These are phyloP conservation scores for Epichloe typhina DNA, from an alignment of 2,329 filamentous ascomycete species.

Conservation along the genomic window DNA sequence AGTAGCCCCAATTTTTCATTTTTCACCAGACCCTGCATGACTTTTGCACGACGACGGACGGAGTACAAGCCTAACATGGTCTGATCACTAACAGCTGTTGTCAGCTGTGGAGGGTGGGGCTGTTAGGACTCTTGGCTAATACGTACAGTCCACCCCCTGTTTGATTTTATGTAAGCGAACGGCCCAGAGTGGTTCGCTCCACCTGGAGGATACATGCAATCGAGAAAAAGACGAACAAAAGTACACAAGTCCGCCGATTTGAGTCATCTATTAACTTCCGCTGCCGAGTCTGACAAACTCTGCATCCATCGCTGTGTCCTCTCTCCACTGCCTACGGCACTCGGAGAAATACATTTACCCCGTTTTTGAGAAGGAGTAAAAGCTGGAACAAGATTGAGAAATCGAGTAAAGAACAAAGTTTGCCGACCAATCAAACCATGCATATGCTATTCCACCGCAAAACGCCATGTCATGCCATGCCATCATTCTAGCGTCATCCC, in stretches of 20 bases:
- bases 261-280: background rate
- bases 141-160: no score
- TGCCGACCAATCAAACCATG: background rate
- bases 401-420: background rate
- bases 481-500: background rate
- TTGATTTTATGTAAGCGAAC: no score
- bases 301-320: conserved; percentile 3
- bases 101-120: no score
- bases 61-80: no score
- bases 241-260: background rate
- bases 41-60: no score
- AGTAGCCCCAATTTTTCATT: no score
- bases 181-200: no score
- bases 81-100: no score
- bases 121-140: no score
- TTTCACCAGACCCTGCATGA: no score
- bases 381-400: background rate
- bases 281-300: background rate
- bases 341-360: conserved; percentile 5
- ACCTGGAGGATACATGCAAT: no score
- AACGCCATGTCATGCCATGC: background rate
- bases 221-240: background rate
- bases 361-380: conserved; percentile 3
- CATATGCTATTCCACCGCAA: conserved; percentile 2
- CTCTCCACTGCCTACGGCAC: background rate